Conservation (phyloP, 73 alveolate species). For the Tetrahymena thermophila region DNA sequence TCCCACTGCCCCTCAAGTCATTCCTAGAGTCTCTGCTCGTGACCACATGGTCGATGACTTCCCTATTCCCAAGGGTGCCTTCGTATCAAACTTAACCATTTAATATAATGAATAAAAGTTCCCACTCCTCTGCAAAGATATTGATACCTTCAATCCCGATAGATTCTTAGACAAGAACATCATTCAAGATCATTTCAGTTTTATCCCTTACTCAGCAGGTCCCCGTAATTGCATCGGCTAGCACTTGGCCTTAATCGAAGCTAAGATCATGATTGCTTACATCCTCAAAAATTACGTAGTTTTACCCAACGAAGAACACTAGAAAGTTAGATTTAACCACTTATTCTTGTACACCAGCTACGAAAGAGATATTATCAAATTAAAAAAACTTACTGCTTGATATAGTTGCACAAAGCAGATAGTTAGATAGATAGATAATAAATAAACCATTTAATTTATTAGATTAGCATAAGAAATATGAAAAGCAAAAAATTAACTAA, state of each 20-base stretch:
- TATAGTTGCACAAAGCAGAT: neutral
- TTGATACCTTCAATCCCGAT: neutral
- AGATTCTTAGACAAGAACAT: neutral
- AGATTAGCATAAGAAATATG: neutral
- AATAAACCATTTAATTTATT: too few relatives aligned
- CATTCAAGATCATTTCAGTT: neutral
- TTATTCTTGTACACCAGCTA: neutral
- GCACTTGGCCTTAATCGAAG: conserved; percentile 31
- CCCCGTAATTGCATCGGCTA: conserved; percentile 39
- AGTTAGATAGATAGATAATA: too few relatives aligned
- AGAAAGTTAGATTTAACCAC: neutral
- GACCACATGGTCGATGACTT: neutral
- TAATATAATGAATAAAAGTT: neutral
- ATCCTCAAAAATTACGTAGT: neutral
- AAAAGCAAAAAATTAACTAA: neutral
- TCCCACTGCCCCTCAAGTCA: neutral
- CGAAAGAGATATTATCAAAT: neutral
- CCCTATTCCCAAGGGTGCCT: neutral
- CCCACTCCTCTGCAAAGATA: neutral
- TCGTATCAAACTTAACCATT: neutral
- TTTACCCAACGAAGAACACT: conserved; percentile 10
- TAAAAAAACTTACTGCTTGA: neutral
- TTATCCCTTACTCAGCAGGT: conserved; percentile 43
- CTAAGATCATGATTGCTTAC: conserved; percentile 12
- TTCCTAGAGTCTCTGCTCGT: neutral